A percentile compares a stretch with the other conserved stretches of the same genome.
These are phyloP conservation scores for Mortierella sp. DNA, from an alignment of 371 early-diverging fungal genomes.

Conservation along the genomic window DNA sequence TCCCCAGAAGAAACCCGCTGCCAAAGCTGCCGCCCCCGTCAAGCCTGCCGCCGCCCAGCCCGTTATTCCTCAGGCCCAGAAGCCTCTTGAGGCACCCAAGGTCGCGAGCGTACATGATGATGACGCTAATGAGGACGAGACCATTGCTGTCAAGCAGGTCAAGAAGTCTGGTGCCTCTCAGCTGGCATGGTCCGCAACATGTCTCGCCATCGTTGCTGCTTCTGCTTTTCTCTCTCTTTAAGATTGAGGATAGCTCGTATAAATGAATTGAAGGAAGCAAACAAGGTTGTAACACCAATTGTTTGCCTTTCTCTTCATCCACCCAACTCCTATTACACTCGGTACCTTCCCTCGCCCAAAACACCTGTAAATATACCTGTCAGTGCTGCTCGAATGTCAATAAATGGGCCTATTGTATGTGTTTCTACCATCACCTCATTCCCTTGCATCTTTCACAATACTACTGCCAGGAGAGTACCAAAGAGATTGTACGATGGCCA, in stretches of 20 bases:
- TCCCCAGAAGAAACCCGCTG: constrained; percentile 22
- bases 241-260: background rate
- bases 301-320: background rate
- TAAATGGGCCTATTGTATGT: background rate
- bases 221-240: constrained; percentile 30
- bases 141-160: constrained; percentile 2
- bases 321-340: background rate
- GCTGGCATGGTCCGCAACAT: constrained; percentile 29
- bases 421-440: background rate
- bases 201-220: constrained; percentile 32
- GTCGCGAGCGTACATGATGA: background rate
- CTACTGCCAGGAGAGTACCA: background rate
- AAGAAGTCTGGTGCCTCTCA: constrained; percentile 16
- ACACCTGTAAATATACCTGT: background rate
- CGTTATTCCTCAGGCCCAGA: background rate
- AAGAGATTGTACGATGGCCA: background rate
- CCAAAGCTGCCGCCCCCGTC: background rate
- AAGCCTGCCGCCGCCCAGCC: constrained; percentile 1
- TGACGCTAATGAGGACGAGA: constrained; percentile 8
- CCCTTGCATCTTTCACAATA: background rate
- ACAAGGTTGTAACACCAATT: background rate
- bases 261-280: background rate
- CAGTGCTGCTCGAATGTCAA: background rate
- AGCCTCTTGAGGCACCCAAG: background rate
- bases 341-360: background rate